Evolutionary conservation across 441 rosid genomes (phyloP).

Genomic region (Omphalea diandra): DNA sequence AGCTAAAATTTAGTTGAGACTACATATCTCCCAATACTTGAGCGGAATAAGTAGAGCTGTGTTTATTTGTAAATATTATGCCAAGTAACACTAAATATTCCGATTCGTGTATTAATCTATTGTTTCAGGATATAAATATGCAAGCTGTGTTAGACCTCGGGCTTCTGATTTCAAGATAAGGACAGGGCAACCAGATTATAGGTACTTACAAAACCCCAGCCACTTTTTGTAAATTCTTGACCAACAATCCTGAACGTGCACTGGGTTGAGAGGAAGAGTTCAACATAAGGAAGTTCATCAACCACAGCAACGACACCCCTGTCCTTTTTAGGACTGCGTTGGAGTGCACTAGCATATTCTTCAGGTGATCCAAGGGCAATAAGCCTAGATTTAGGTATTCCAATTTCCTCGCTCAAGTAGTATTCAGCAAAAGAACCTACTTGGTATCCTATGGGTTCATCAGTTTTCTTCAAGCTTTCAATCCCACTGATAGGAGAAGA

Average conservation of each 20-base stretch:
- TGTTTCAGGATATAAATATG: background rate
- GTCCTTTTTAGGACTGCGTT: slow-evolving; percentile 59
- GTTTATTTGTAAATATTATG: background rate
- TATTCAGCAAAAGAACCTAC: slow-evolving; percentile 78
- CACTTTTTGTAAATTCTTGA: slow-evolving; percentile 81
- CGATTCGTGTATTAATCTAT: background rate
- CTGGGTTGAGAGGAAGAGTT: slow-evolving; percentile 67
- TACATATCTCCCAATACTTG: background rate
- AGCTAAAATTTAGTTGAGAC: too few species aligned
- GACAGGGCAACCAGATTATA: slow-evolving; percentile 9
- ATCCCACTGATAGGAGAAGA: slow-evolving; percentile 73
- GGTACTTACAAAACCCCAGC: slow-evolving; percentile 90
- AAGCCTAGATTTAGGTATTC: slow-evolving; percentile 69
- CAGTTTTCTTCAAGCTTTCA: slow-evolving; percentile 52
- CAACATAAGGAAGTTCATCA: slow-evolving; percentile 79
- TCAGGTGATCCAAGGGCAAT: slow-evolving; percentile 73
- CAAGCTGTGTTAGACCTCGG: background rate
- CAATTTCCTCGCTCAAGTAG: slow-evolving; percentile 67
- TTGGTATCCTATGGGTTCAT: slow-evolving; percentile 79
- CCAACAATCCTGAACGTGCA: slow-evolving; percentile 77
- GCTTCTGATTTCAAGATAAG: slow-evolving; percentile 4
- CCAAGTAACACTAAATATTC: background rate
- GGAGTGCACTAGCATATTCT: slow-evolving; percentile 63
- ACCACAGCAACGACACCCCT: slow-evolving; percentile 92
- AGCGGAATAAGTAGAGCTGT: background rate